These are phyloP conservation scores for Trypethelium eluteriae DNA, from an alignment of 495 filamentous ascomycete species.

Conservation along the genomic window DNA sequence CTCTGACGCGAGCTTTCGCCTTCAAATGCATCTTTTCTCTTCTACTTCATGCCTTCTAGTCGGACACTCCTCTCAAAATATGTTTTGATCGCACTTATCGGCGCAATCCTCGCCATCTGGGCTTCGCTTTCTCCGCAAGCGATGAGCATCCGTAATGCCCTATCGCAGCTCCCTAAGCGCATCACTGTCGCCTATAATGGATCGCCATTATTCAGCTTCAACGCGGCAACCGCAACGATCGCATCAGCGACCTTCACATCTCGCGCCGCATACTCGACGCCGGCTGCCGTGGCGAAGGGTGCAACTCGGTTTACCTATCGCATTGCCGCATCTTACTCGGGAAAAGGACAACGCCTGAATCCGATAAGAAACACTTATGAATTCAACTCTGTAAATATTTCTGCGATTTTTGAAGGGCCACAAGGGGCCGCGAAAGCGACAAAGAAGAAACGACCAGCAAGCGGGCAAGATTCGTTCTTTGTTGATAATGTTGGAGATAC, in stretches of 20 bases:
- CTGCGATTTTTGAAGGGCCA: conserved; percentile 1
- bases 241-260: conserved; percentile 11
- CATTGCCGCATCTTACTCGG: conserved; percentile 62
- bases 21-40: not conserved
- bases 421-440: conserved; percentile 19
- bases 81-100: conserved; percentile 10
- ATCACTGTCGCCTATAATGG: not conserved
- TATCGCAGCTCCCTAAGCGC: conserved; percentile 8
- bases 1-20: not conserved
- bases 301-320: conserved; percentile 49
- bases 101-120: conserved; percentile 4
- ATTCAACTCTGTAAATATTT: conserved; percentile 4
- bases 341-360: conserved; percentile 69
- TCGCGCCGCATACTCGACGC: conserved; percentile 19
- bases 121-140: conserved; percentile 11
- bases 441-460: conserved; percentile 19
- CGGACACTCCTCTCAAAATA: not conserved
- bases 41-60: conserved; percentile 13
- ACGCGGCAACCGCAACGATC: not conserved
- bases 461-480: conserved; percentile 93
- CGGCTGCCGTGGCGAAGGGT: conserved; percentile 14
- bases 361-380: conserved; percentile 36
- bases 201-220: not conserved
- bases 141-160: conserved; percentile 8
- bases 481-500: conserved; percentile 61